A percentile compares a stretch with the other conserved stretches of the same genome.
These are phyloP conservation scores for Gracilariopsis chorda DNA, from an alignment of 23 red algal species.

Conservation along the genomic window DNA sequence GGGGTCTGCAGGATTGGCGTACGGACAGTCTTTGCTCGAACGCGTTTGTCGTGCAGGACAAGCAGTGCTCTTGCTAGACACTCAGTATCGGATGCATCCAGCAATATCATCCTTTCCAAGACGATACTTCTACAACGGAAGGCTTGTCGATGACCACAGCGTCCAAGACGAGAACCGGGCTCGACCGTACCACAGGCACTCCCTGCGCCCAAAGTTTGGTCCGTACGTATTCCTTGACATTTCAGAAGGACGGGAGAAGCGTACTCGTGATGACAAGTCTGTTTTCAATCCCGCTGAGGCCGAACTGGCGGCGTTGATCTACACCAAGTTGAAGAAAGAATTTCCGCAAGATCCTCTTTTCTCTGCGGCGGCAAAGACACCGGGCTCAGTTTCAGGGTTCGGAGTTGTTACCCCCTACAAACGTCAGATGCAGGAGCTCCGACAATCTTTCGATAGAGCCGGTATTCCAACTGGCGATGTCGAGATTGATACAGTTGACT, in stretches of 20 bases:
- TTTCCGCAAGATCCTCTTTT: conserved; percentile 66
- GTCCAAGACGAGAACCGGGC: conserved; percentile 43
- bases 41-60: conserved; percentile 62
- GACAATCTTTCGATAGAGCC: conserved; percentile 62
- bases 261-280: conserved; percentile 50
- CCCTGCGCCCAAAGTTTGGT: conserved; percentile 52
- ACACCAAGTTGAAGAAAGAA: conserved; percentile 59
- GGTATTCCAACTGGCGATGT: conserved; percentile 71
- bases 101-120: conserved; percentile 87
- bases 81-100: conserved; percentile 99
- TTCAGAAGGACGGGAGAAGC: conserved; percentile 48
- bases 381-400: conserved; percentile 52
- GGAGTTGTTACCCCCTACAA: conserved; percentile 81
- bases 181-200: conserved; percentile 43
- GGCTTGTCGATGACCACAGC: conserved; percentile 58
- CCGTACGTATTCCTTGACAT: conserved; percentile 88
- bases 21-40: conserved; percentile 84
- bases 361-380: conserved; percentile 24
- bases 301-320: conserved; percentile 64
- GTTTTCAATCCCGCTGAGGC: conserved; percentile 69
- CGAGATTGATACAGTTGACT: conserved; percentile 91
- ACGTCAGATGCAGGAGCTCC: conserved; percentile 64
- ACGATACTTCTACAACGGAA: conserved; percentile 83
- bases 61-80: conserved; percentile 65
- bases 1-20: conserved; percentile 59